Conservation (phyloP, 352 stramenopile genomes). For the Globisporangium lucens region DNA sequence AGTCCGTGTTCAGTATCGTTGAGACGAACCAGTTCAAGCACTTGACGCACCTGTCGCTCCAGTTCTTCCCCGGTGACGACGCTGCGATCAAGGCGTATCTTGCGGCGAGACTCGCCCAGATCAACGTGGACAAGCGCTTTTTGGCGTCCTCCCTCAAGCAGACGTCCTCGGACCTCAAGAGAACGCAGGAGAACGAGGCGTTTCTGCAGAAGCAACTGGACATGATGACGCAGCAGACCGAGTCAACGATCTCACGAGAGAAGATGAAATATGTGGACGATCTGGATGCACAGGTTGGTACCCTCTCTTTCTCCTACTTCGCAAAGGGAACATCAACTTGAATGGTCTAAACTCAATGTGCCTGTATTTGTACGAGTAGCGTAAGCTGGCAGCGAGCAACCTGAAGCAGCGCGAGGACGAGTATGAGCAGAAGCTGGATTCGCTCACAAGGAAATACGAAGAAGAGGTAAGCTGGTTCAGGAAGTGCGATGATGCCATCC, state of each 20-base stretch:
- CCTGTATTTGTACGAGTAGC: constrained; percentile 17
- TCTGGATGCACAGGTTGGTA: constrained; percentile 42
- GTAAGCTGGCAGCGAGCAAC: constrained; percentile 34
- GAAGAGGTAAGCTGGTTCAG: constrained; percentile 44
- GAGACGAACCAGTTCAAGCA: constrained; percentile 95
- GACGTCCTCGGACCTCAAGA: constrained; percentile 40
- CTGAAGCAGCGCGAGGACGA: constrained; percentile 66
- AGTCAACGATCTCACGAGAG: constrained; percentile 55
- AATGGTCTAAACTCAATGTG: background rate
- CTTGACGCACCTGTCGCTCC: constrained; percentile 90
- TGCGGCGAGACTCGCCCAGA: constrained; percentile 83
- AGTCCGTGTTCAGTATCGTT: constrained; percentile 89
- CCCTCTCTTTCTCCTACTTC: background rate
- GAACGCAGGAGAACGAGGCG: constrained; percentile 37
- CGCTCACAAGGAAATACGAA: constrained; percentile 51
- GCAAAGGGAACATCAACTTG: background rate
- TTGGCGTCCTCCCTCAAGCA: constrained; percentile 40
- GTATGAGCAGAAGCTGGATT: constrained; percentile 66
- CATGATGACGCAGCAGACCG: constrained; percentile 44
- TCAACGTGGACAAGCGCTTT: constrained; percentile 46
- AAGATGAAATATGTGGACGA: constrained; percentile 70
- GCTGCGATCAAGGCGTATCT: constrained; percentile 90
- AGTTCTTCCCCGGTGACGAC: constrained; percentile 86
- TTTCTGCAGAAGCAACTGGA: constrained; percentile 55
- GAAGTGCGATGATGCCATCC: background rate